Conservation (phyloP, 2,329 filamentous ascomycete species). For the Sclerotinia glacialis region DNA sequence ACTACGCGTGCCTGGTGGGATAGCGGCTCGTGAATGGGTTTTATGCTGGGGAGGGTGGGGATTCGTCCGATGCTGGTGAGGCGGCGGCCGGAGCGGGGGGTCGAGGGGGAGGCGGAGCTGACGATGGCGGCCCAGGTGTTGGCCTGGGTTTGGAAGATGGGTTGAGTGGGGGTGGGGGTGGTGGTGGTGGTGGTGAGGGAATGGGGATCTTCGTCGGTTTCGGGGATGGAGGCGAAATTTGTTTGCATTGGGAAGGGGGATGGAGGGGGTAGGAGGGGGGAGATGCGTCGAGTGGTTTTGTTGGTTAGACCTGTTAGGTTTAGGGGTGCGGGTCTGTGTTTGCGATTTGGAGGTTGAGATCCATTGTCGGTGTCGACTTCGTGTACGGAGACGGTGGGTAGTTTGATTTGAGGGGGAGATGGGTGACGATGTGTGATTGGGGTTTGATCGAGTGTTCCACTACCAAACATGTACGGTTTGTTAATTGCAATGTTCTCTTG, state of each 20-base stretch:
- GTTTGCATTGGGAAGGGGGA: conserved; percentile 15
- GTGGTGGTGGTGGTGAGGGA: background rate
- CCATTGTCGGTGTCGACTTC: background rate
- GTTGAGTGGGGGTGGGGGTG: background rate
- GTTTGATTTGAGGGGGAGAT: conserved; percentile 2
- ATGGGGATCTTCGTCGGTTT: background rate
- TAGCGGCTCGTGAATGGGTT: conserved; percentile 23
- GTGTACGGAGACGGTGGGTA: background rate
- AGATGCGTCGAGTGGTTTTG: background rate
- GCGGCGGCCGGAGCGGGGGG: conserved; percentile 21
- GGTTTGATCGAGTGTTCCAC: background rate
- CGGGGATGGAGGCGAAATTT: background rate
- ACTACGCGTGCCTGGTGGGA: conserved; percentile 33
- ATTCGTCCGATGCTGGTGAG: conserved; percentile 21
- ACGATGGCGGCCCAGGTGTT: conserved; percentile 36
- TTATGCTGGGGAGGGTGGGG: background rate
- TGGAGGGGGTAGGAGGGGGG: conserved; percentile 14
- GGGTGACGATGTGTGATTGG: conserved; percentile 2
- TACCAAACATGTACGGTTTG: background rate
- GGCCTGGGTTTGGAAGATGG: conserved; percentile 21
- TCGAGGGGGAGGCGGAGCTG: conserved; percentile 25
- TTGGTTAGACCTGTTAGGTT: background rate
- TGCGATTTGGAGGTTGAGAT: background rate
- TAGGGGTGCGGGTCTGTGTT: conserved; percentile 11
- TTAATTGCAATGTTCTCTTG: background rate